Evolutionary conservation across 192 early-diverging fungal genomes (phyloP), one percentile per base, ranked within the genome.

Genomic region (Linnemannia exigua): DNA sequence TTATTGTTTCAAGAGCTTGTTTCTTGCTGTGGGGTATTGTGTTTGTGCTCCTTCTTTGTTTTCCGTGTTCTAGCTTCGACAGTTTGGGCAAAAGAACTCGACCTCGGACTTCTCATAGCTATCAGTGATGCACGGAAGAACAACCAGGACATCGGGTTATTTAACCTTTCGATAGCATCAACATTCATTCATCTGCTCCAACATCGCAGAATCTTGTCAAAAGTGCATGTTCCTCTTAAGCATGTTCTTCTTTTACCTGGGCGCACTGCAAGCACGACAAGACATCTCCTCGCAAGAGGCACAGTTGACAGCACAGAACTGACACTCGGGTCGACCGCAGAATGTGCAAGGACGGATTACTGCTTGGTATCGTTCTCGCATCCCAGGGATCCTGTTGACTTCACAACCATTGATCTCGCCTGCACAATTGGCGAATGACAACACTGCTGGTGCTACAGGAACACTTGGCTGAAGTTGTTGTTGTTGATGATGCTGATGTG

Each of bases 351-450:
- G 61, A 0, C 19, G 35, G 37, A 86, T 86, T 25, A 68, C 16
- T 2, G 79, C 84, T 28, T 86, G 74, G 33, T 83, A 74, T 35
- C 77, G 84, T 28, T 80, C 79, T 20, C 69, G 28, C 84, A 86
- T 86, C 25, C 84, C 79, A 19, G 78, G 84, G 51, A 86, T 71
- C 70, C 70, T 36, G 50, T 69, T 79, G 4, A 79, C 77, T 50
- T 86, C 84, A 67, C 84, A 86, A 2, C 79, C 84, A 46, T 76
- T 80, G 44, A 79, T 79, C 51, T 86, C 84, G 16, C 84, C 84
- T 19, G 78, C 79, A 80, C 84, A 86, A 36, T 86, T 70, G 1
- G 75, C 61, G 73, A 86, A 86, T 3, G 84, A 73, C 46, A 25
- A 12, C 3, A 11, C 20, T 76, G 63, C 0, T 14, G 9, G 20